Evolutionary conservation across 164 flowering plant genomes (phyloP), one percentile per base, ranked within the genome.

Genomic region (Liquidambar formosana): DNA sequence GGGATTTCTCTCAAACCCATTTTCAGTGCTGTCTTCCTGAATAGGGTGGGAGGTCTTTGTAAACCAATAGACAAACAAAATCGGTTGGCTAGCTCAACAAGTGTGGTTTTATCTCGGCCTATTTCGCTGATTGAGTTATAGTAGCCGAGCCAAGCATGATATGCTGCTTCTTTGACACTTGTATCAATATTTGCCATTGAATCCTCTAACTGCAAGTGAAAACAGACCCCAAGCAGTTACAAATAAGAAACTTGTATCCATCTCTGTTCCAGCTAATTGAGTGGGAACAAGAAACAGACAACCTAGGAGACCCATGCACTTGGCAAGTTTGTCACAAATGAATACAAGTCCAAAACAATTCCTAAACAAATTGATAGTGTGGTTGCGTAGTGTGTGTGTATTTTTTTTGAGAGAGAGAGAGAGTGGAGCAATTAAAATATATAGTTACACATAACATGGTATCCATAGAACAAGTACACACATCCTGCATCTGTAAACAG

Each of bases 81-180:
- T 26, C 60, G 70, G 63, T 83, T 88, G 10, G 97, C 98, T 23
- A 86, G 75, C 76, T 93, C 94, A 16, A 85, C 98, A 19, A 96
- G 87, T 5, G 84, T 80, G 33, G 97, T 89, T 73, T 96, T 96
- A 70, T 93, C 97, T 71, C 97, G 78, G 58, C 98, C 91, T 61
- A 87, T 92, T 76, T 91, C 92, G 22, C 82, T 79, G 69, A 93
- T 83, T 1, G 99, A 93, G 81, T 96, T 96, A 62, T 96, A 96
- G 68, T 88, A 90, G 22, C 98, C 97, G n/a, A 93, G 96, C 99
- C 99, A 96, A 45, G 97, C 89, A 83, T 90, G 99, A 80, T 90
- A 93, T 64, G 98, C 99, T 23, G 89, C 95, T 84, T 96, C 98
- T 77, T 90, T 96, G 23, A 88, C 71, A 65, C 90, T 84, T 13